Base-by-base conservation (phyloP, 1,139 yeast genomes). In the Blastobotrys buckinghamii region DNA sequence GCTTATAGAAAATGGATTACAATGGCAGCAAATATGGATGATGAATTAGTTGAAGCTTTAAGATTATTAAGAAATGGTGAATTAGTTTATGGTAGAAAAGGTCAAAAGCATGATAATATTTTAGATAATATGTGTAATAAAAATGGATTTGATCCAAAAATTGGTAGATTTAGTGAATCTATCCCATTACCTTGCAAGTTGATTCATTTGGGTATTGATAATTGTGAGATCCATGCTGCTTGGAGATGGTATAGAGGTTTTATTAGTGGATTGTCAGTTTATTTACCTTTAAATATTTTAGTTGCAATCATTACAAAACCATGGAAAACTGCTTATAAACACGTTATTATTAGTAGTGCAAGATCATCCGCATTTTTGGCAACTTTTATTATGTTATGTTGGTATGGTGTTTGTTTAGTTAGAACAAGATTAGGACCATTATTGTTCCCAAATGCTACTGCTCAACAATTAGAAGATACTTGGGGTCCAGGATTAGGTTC, bases 1-100 rank as follows among this genome's bases (percentile, higher is more conserved):
- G 62, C 68, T n/a, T 73, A 73, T 53, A 61, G 63, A 26, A 57
- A 59, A 36, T 73, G 77, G 77, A 70, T 73, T 53, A 66, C 75
- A 10, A 61, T 64, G 48, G 72, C 74, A 17, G 73, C 76, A 6
- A 59, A 64, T 37, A 65, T 72, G 65, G 76, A 73, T 53, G 60
- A 58, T 13, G 72, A 65, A 37, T 52, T 73, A 12, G 60, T 69
- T 2, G 53, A 57, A 24, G 67, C 69, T 5, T 61, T 73, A 22
- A 56, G 68, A 17, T 52, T 55, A 10, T 43, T 73, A 17, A 62
- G 64, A 29, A 47, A 53, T 4, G 64, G 64, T 6, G 55, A 61
- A 29, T 42, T 70, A 29, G 49, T 56, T 17, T 71, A 71, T 53
- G 72, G 73, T 10, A 9, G 6, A 4, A 53, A 56, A 9, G 42